phyloP scores from a whole-genome alignment of 2,329 filamentous ascomycete genomes.

The Cladophialophora yegresii region DNA sequence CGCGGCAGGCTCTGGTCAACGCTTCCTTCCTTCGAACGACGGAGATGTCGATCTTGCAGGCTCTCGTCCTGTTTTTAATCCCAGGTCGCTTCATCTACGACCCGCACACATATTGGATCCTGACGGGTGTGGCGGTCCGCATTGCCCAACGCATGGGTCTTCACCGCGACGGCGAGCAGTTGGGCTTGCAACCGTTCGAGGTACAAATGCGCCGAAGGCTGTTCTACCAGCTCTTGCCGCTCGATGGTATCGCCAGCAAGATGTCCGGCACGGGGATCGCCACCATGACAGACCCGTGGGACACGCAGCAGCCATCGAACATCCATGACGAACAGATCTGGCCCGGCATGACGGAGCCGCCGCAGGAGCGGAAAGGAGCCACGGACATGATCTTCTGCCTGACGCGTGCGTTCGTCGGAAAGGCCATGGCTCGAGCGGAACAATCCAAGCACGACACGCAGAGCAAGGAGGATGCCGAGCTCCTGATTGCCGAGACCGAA shows the following conservation, averaged over 20 bases:
- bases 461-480: slow-evolving; percentile 22
- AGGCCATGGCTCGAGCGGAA: neutral
- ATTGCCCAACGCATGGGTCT: slow-evolving; percentile 69
- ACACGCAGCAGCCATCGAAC: slow-evolving; percentile 51
- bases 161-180: slow-evolving; percentile 61
- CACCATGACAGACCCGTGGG: neutral
- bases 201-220: slow-evolving; percentile 67
- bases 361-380: slow-evolving; percentile 9
- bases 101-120: slow-evolving; percentile 61
- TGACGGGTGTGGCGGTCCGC: slow-evolving; percentile 63
- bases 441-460: slow-evolving; percentile 21
- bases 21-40: slow-evolving; percentile 33
- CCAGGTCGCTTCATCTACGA: slow-evolving; percentile 62
- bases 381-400: slow-evolving; percentile 29
- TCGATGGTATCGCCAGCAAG: slow-evolving; percentile 7
- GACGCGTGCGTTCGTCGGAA: slow-evolving; percentile 22
- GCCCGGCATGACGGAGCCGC: slow-evolving; percentile 40
- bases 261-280: slow-evolving; percentile 3
- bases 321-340: slow-evolving; percentile 62
- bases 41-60: slow-evolving; percentile 53
- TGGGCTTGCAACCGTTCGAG: slow-evolving; percentile 63
- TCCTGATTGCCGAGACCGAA: slow-evolving; percentile 37
- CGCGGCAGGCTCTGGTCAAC: slow-evolving; percentile 33
- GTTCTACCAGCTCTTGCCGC: slow-evolving; percentile 61
- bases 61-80: slow-evolving; percentile 61